phyloP scores from a whole-genome alignment of 1,139 yeast species.

The Nakaseomyces nivariensis region DNA sequence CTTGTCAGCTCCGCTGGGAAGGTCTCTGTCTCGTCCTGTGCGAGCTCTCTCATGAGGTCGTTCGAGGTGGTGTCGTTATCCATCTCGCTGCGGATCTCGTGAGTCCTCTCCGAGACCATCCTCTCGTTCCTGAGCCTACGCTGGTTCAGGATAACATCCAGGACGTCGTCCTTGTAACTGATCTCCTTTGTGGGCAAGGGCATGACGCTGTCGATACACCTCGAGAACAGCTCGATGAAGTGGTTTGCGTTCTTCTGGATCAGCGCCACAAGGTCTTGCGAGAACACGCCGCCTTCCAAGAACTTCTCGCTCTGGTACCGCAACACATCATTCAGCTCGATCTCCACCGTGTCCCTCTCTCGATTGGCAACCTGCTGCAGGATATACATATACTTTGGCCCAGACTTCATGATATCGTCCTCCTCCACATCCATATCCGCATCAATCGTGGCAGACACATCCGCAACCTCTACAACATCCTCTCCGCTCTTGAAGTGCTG shows the following conservation, averaged over 20 bases:
- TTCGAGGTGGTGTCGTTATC: slow-evolving; percentile 21
- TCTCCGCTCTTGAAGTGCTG: slow-evolving; percentile 39
- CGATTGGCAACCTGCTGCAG: slow-evolving; percentile 80
- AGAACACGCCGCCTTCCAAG: slow-evolving; percentile 24
- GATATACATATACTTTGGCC: slow-evolving; percentile 69
- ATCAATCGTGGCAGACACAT: slow-evolving; percentile 20
- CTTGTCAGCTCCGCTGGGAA: slow-evolving; percentile 85
- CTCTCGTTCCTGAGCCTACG: slow-evolving; percentile 74
- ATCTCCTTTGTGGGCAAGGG: slow-evolving; percentile 74
- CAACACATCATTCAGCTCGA: slow-evolving; percentile 80
- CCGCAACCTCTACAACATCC: slow-evolving; percentile 13
- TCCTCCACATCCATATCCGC: slow-evolving; percentile 24
- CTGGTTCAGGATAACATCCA: slow-evolving; percentile 88
- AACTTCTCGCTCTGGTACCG: slow-evolving; percentile 41
- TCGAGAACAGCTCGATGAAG: slow-evolving; percentile 67
- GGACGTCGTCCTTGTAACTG: slow-evolving; percentile 75
- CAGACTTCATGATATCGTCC: slow-evolving; percentile 31
- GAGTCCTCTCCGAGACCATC: slow-evolving; percentile 30
- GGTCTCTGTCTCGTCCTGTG: slow-evolving; percentile 33
- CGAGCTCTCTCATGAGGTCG: slow-evolving; percentile 27
- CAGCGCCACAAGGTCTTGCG: slow-evolving; percentile 23
- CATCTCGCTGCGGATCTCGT: slow-evolving; percentile 43
- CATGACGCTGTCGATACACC: slow-evolving; percentile 67
- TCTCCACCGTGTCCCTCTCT: slow-evolving; percentile 52
- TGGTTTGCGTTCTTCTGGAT: slow-evolving; percentile 68